phyloP scores from a whole-genome alignment of 2,329 filamentous ascomycete species.

The Coccinonectria pachysandricola region DNA sequence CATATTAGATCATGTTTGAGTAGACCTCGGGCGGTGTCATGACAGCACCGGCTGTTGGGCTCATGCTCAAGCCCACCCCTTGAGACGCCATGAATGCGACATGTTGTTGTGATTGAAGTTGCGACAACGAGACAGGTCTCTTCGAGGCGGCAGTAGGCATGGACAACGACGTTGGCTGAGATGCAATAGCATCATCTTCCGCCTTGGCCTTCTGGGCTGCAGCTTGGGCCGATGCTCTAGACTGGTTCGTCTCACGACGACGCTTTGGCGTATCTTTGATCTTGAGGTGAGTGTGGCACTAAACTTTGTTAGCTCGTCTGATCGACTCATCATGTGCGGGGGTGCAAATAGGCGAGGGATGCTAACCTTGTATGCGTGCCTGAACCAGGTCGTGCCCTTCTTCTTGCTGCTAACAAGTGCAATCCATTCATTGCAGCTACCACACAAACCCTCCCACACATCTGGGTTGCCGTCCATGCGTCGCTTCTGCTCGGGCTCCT shows the following conservation, averaged over 20 bases:
- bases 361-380: conserved; percentile 75
- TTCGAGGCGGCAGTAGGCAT: conserved; percentile 15
- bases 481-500: conserved; percentile 63
- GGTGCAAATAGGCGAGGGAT: no score
- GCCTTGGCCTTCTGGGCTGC: conserved; percentile 37
- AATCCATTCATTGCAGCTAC: conserved; percentile 72
- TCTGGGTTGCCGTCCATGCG: conserved; percentile 73
- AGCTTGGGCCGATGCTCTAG: conserved; percentile 29
- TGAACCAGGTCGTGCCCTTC: conserved; percentile 87
- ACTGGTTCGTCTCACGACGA: conserved; percentile 50
- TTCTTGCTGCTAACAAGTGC: conserved; percentile 77
- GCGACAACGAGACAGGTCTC: conserved; percentile 18
- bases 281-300: conserved; percentile 65
- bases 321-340: neutral
- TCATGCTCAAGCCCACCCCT: conserved; percentile 11
- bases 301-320: conserved; percentile 12
- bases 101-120: conserved; percentile 17
- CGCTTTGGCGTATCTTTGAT: conserved; percentile 62
- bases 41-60: conserved; percentile 15
- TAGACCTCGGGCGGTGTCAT: conserved; percentile 16
- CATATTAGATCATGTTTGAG: conserved; percentile 21
- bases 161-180: conserved; percentile 22
- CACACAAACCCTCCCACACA: conserved; percentile 71
- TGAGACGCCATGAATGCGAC: conserved; percentile 17
- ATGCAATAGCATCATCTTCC: no score